Percentiles rank a stretch among this genome's conserved stretches.
Conservation (phyloP, 345 rosid genomes). For the Pistacia atlantica region DNA sequence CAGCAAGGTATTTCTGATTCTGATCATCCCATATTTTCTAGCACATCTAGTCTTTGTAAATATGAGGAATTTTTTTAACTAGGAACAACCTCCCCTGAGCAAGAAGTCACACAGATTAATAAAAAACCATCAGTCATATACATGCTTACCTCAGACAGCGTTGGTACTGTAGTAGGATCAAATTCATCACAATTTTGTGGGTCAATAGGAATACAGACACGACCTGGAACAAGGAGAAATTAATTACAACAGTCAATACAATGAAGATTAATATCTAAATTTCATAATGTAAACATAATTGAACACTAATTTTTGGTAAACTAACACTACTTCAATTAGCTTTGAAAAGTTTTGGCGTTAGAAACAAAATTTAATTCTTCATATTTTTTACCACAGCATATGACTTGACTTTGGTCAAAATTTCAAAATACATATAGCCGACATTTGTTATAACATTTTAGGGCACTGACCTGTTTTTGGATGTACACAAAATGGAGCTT, state of each 20-base stretch:
- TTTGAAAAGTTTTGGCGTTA: not conserved
- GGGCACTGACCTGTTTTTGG: slow-evolving; percentile 77
- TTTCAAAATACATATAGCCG: slow-evolving; percentile 7
- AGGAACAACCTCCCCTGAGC: not conserved
- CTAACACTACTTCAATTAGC: not conserved
- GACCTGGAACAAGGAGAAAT: slow-evolving; percentile 50
- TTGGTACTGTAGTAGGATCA: slow-evolving; percentile 84
- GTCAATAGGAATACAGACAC: slow-evolving; percentile 90
- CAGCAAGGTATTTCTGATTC: not conserved
- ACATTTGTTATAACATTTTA: not conserved
- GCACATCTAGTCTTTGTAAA: too few relatives aligned
- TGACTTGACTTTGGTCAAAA: not conserved
- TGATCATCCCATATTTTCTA: not conserved
- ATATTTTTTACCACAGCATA: slow-evolving; percentile 12
- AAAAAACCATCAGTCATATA: not conserved
- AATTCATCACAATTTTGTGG: slow-evolving; percentile 75
- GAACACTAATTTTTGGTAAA: not conserved
- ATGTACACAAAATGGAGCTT: slow-evolving; percentile 97
- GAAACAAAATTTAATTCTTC: slow-evolving; percentile 11
- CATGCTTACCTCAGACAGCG: slow-evolving; percentile 59
- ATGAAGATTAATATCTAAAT: not conserved
- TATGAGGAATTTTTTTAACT: too few relatives aligned
- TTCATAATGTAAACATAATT: not conserved
- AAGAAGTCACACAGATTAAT: not conserved
- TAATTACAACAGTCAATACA: not conserved